These are phyloP conservation scores for Hyphopichia pseudoburtonii DNA, from an alignment of 1,139 yeast genomes.

Conservation along the genomic window DNA sequence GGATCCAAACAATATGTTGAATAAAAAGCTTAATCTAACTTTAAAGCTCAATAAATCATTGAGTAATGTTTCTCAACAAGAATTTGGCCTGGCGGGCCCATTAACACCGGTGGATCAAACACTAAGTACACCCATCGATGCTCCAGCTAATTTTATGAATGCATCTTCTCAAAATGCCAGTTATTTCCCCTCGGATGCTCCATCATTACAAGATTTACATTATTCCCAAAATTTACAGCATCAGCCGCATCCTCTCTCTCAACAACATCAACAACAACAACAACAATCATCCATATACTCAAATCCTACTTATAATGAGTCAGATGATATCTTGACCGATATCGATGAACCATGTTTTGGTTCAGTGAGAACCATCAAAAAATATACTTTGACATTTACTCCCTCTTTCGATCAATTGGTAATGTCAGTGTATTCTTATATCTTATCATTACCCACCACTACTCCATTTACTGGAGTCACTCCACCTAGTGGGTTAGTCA, in stretches of 20 bases:
- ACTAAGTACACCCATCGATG: conserved; percentile 40
- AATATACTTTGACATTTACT: conserved; percentile 38
- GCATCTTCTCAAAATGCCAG: conserved; percentile 6
- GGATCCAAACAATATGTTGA: conserved; percentile 22
- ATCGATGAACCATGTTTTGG: conserved; percentile 31
- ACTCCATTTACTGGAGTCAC: conserved; percentile 45
- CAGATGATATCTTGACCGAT: conserved; percentile 46
- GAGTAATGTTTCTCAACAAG: conserved; percentile 17
- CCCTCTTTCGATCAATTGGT: conserved; percentile 39
- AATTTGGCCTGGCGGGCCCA: conserved; percentile 39
- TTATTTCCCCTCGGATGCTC: conserved; percentile 7
- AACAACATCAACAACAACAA: conserved; percentile 1
- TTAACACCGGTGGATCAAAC: conserved; percentile 50
- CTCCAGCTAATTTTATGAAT: conserved; percentile 20
- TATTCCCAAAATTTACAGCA: conserved; percentile 5
- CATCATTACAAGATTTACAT: neutral
- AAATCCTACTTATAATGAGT: conserved; percentile 37
- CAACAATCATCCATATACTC: conserved; percentile 19
- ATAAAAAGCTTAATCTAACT: conserved; percentile 25
- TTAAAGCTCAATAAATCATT: conserved; percentile 33
- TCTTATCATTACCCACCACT: conserved; percentile 44
- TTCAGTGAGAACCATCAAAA: conserved; percentile 22
- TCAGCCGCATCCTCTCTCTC: conserved; percentile 1
- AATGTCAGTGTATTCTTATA: conserved; percentile 33
- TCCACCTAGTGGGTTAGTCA: conserved; percentile 48